These are phyloP conservation scores for Fusarium subtropicale DNA, from an alignment of 2,329 filamentous ascomycete genomes.

Conservation along the genomic window DNA sequence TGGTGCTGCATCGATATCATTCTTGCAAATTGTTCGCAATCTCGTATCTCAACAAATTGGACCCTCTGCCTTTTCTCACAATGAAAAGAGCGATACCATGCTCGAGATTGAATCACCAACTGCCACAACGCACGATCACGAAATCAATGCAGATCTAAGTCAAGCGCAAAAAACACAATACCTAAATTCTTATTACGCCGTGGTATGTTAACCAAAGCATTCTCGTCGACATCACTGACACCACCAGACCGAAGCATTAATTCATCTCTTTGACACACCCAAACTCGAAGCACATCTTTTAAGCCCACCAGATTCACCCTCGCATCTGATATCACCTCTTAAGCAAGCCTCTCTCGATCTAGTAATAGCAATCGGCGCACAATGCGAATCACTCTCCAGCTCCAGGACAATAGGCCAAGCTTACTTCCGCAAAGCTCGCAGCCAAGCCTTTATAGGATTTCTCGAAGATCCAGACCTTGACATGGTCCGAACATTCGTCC, in stretches of 20 bases:
- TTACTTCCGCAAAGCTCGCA: conserved; percentile 59
- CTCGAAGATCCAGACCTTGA: conserved; percentile 46
- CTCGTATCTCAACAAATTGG: conserved; percentile 45
- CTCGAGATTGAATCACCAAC: conserved; percentile 43
- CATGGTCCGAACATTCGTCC: conserved; percentile 43
- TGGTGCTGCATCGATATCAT: conserved; percentile 65
- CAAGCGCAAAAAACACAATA: conserved; percentile 16
- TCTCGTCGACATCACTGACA: fast-evolving
- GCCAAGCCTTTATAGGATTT: conserved; percentile 38
- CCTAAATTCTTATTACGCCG: conserved; percentile 31
- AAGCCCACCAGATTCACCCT: neutral
- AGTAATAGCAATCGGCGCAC: conserved; percentile 44
- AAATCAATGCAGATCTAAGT: neutral
- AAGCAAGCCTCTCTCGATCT: conserved; percentile 33
- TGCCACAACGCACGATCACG: conserved; percentile 2
- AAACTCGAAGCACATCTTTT: conserved; percentile 46
- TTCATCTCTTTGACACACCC: conserved; percentile 49
- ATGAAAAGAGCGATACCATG: conserved; percentile 47
- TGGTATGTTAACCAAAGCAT: conserved; percentile 13
- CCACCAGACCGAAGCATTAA: conserved; percentile 50
- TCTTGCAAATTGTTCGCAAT: conserved; percentile 57
- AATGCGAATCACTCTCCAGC: conserved; percentile 37
- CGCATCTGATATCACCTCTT: neutral
- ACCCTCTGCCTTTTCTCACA: conserved; percentile 45
- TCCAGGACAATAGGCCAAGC: conserved; percentile 44